These are phyloP conservation scores for Parafenestella ontariensis DNA, from an alignment of 2,329 filamentous ascomycete genomes.

Conservation along the genomic window DNA sequence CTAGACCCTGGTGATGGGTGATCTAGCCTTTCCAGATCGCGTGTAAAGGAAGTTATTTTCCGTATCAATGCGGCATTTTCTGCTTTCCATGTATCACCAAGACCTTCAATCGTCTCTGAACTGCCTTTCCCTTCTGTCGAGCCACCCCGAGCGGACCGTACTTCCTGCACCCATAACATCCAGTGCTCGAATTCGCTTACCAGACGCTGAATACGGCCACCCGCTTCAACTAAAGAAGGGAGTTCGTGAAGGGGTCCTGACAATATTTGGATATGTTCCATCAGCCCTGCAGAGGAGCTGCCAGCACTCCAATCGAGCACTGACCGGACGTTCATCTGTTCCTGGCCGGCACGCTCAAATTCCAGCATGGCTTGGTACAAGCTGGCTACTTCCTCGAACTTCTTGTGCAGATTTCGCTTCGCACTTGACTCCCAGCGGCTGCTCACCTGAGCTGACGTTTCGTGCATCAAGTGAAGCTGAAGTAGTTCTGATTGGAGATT, in stretches of 20 bases:
- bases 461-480: conserved; percentile 48
- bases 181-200: conserved; percentile 43
- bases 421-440: conserved; percentile 45
- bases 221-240: conserved; percentile 39
- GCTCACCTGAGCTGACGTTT: conserved; percentile 26
- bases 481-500: conserved; percentile 48
- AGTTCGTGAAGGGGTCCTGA: conserved; percentile 47
- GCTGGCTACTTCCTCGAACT: conserved; percentile 49
- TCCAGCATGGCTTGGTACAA: conserved; percentile 44
- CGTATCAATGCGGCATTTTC: conserved; percentile 45
- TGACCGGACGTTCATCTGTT: conserved; percentile 47
- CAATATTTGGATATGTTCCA: conserved; percentile 46
- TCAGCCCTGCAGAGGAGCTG: conserved; percentile 33
- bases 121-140: conserved; percentile 7
- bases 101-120: conserved; percentile 33
- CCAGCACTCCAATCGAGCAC: conserved; percentile 45
- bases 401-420: conserved; percentile 33
- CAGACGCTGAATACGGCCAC: conserved; percentile 42
- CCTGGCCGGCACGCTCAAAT: conserved; percentile 44
- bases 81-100: conserved; percentile 44
- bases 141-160: conserved; percentile 30
- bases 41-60: conserved; percentile 40
- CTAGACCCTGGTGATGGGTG: conserved; percentile 41
- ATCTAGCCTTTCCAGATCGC: conserved; percentile 41
- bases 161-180: conserved; percentile 37